Base-by-base conservation (phyloP, 208 protist species). In the Acanthamoeba royreba region DNA sequence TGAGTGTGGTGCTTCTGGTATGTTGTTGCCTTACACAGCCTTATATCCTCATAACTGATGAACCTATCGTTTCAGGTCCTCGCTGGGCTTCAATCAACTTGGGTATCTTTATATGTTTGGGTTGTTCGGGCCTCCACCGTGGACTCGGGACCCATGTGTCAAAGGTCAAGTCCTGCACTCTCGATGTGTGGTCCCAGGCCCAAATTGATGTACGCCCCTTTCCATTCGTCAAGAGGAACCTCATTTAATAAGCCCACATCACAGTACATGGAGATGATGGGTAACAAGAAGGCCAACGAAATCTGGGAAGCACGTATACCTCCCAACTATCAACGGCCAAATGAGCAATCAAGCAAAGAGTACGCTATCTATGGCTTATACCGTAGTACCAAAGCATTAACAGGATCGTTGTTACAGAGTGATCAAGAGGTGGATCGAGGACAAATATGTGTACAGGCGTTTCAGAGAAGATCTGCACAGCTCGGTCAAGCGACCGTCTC, bases 31-130 rank as follows among this genome's bases (percentile, higher is more conserved):
- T n/a, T n/a, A n/a, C n/a, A n/a, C n/a, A n/a, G n/a, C n/a, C n/a
- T n/a, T n/a, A n/a, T n/a, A n/a, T n/a, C n/a, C n/a, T n/a, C n/a
- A n/a, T n/a, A n/a, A n/a, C n/a, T n/a, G n/a, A n/a, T n/a, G n/a
- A n/a, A n/a, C n/a, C n/a, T n/a, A n/a, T n/a, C n/a, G n/a, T n/a
- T n/a, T n/a, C n/a, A 93, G 97, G 91, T 33, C 35, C 96, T 94
- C 13, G 19, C 0, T 97, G 97, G 97, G 92, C 92, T 42, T 96
- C 93, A 1, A 94, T 94, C n/a, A 97, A 97, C 66, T 53, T 97
- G 4, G 97, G 97, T 28, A 35, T 97, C 5, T 97, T 97, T 40
- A 93, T 97, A 31, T 97, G 97, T 55, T 96, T 97, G 25, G 87
- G 90, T 31, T 97, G 97, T 63, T 94, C 89, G 63, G 97, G 95